phyloP scores from a whole-genome alignment of 257 asterid genomes.

The Solanum lycopersicoides region DNA sequence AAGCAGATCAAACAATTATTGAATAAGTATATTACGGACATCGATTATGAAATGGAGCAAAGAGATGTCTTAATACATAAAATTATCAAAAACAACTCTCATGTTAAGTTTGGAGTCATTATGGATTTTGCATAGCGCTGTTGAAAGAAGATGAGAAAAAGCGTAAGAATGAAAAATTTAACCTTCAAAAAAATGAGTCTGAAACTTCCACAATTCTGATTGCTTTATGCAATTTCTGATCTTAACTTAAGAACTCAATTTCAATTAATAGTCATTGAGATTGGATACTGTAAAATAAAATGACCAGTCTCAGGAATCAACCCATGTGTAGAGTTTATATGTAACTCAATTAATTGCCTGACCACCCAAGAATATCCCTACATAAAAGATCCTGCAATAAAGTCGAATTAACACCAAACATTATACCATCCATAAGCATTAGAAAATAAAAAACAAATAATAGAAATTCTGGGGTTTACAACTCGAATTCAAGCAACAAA shows the following conservation, averaged over 20 bases:
- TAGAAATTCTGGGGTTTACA: background rate
- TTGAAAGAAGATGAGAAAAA: background rate
- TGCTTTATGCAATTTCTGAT: background rate
- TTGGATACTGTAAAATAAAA: background rate
- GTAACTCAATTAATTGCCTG: background rate
- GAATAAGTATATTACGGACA: background rate
- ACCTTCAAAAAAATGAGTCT: background rate
- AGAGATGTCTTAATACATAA: background rate
- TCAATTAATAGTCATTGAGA: background rate
- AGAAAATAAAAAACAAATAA: background rate
- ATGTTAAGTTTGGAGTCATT: background rate
- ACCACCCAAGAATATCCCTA: background rate
- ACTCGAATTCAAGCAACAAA: background rate
- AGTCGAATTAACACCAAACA: background rate
- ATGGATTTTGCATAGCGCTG: background rate
- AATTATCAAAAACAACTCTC: background rate
- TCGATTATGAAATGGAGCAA: background rate
- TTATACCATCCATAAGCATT: background rate
- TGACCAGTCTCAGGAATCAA: background rate
- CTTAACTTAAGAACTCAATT: background rate
- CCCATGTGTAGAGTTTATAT: background rate
- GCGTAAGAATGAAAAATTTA: background rate
- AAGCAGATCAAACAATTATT: no score
- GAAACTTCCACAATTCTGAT: background rate
- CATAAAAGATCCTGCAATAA: background rate